Conservation (phyloP, 2,329 filamentous ascomycete species). For the Dryadomyces quercivorus region DNA sequence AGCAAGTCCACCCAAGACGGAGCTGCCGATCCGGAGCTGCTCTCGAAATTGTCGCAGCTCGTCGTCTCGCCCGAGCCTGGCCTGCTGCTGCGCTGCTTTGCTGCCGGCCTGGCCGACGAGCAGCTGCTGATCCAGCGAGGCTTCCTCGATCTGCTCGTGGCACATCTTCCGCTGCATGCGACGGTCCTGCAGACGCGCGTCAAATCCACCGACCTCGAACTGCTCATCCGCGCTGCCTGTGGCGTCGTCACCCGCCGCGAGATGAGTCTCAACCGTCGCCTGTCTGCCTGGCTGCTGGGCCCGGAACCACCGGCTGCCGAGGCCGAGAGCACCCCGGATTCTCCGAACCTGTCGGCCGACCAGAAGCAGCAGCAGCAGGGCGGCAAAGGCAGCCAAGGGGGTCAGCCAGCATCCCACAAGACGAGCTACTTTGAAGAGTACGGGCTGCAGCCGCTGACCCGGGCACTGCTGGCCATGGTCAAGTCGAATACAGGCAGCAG, state of each 20-base stretch:
- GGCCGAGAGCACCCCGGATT: slow-evolving; percentile 24
- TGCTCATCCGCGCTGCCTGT: slow-evolving; percentile 70
- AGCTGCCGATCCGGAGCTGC: slow-evolving; percentile 30
- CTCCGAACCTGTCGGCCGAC: slow-evolving; percentile 22
- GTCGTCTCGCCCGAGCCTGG: slow-evolving; percentile 85
- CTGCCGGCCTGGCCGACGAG: slow-evolving; percentile 74
- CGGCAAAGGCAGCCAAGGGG: slow-evolving; percentile 29
- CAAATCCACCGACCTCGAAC: slow-evolving; percentile 63
- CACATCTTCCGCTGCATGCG: slow-evolving; percentile 76
- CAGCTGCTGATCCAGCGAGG: slow-evolving; percentile 88
- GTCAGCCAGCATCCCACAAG: slow-evolving; percentile 29
- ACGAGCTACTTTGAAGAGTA: slow-evolving; percentile 75
- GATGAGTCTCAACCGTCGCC: slow-evolving; percentile 87
- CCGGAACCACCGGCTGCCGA: slow-evolving; percentile 40
- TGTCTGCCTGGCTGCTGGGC: slow-evolving; percentile 95
- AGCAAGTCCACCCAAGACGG: slow-evolving; percentile 7
- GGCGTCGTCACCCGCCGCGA: slow-evolving; percentile 81
- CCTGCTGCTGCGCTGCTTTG: slow-evolving; percentile 79
- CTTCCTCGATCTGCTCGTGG: slow-evolving; percentile 84
- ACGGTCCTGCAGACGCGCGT: slow-evolving; percentile 65
- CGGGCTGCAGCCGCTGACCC: slow-evolving; percentile 62
- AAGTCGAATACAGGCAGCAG: slow-evolving; percentile 23
- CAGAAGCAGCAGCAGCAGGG: slow-evolving; percentile 29
- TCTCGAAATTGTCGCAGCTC: slow-evolving; percentile 46
- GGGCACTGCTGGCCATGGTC: slow-evolving; percentile 68